Evolutionary conservation across 1,284 basidiomycete genomes (phyloP), one percentile per base, ranked within the genome.

Genomic region (Moniliophthora roreri): DNA sequence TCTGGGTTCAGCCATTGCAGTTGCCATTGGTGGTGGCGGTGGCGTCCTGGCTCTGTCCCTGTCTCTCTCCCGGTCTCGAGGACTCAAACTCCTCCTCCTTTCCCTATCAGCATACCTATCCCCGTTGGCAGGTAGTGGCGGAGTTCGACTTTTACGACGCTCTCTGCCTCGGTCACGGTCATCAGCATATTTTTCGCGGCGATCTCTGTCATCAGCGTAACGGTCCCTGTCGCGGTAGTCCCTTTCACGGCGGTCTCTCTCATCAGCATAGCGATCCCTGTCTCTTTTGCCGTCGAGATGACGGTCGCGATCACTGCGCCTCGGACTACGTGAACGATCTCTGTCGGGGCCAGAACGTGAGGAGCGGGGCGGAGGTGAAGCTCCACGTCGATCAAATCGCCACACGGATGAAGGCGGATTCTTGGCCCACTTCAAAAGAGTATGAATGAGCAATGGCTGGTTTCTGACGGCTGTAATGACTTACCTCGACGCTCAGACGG

Each of bases 401-500:
- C 28, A 32, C 28, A 32, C 7, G 28, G 28, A 32, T 39, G 28
- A 32, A 11, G 7, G 7, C 6, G 28, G 28, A 6, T 32, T 32
- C 28, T 6, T 32, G 28, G 28, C 92, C 92, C 92, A 95, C 89
- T 95, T 62, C 1, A 57, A 40, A 50, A 42, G 20, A 20, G 11
- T 49, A 9, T n/a, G 39, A 45, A 38, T 51, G 11, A 42, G 32
- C 9, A 48, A 15, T 23, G 44, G 28, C 40, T 36, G 48, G 18
- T n/a, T 18, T n/a, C 9, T 2, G 15, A 36, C 9, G n/a, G n/a
- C 18, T 32, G 15, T 18, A 20, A 48, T 49, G 10, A 63, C 78
- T 48, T 57, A 86, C 89, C 76, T 91, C 89, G 62, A 94, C 89
- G 65, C 89, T 87, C 69, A 94, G 71, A 24, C 90, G 84, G 51